A percentile compares a stretch with the other conserved stretches of the same genome.
These are phyloP conservation scores for Zhuliangozyma blackwelliae DNA, from an alignment of 1,139 yeast genomes.

Conservation along the genomic window DNA sequence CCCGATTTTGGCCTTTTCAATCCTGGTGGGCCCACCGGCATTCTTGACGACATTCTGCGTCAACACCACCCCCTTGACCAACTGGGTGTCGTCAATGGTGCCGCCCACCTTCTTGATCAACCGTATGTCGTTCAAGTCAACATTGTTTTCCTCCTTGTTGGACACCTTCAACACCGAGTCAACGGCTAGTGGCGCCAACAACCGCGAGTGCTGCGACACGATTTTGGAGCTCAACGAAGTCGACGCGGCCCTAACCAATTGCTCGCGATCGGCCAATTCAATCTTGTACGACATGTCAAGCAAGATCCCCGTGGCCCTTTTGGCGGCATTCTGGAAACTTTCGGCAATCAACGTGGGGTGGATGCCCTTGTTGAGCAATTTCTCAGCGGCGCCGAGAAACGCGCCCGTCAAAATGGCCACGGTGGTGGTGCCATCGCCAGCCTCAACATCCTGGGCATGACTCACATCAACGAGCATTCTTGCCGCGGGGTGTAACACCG, in stretches of 20 bases:
- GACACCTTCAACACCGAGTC: slow-evolving; percentile 84
- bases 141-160: slow-evolving; percentile 48
- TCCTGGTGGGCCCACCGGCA: slow-evolving; percentile 95
- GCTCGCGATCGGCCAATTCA: slow-evolving; percentile 71
- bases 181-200: slow-evolving; percentile 91
- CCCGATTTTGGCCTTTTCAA: slow-evolving; percentile 92
- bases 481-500: slow-evolving; percentile 97
- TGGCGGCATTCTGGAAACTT: slow-evolving; percentile 90
- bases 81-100: slow-evolving; percentile 92
- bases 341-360: slow-evolving; percentile 96
- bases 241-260: slow-evolving; percentile 84
- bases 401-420: slow-evolving; percentile 96
- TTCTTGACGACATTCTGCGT: slow-evolving; percentile 84
- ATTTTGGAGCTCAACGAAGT: slow-evolving; percentile 93
- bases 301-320: slow-evolving; percentile 78
- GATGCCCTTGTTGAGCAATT: slow-evolving; percentile 80
- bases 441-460: slow-evolving; percentile 97
- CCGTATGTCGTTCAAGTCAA: slow-evolving; percentile 84
- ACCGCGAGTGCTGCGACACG: slow-evolving; percentile 83
- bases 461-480: slow-evolving; percentile 96
- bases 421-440: slow-evolving; percentile 98
- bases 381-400: slow-evolving; percentile 89
- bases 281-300: slow-evolving; percentile 81
- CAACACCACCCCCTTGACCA: slow-evolving; percentile 88
- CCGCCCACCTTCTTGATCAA: slow-evolving; percentile 94